These are phyloP conservation scores for Cadophora malorum DNA, from an alignment of 2,329 filamentous ascomycete genomes.

Conservation along the genomic window DNA sequence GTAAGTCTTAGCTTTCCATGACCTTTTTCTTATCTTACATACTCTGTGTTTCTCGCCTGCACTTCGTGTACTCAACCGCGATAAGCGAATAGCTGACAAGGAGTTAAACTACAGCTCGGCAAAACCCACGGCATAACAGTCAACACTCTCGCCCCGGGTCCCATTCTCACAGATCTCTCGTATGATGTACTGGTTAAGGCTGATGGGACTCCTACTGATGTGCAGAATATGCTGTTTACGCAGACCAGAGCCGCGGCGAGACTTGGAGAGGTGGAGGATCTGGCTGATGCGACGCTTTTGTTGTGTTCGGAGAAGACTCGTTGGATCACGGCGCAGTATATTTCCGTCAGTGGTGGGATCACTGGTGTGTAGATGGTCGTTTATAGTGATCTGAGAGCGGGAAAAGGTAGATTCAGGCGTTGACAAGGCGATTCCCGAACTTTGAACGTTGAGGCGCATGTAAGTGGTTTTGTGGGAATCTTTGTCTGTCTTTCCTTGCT, in stretches of 20 bases:
- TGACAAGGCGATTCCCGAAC: no score
- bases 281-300: constrained; percentile 52
- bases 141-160: constrained; percentile 63
- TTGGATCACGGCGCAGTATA: constrained; percentile 54
- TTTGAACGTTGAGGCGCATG: no score
- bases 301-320: constrained; percentile 49
- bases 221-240: background rate
- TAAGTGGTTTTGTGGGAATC: no score
- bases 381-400: background rate
- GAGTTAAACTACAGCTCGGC: background rate
- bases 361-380: background rate
- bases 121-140: background rate
- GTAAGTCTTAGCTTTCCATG: no score
- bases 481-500: no score
- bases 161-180: constrained; percentile 45
- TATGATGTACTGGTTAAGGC: constrained; percentile 6
- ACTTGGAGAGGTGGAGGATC: constrained; percentile 45
- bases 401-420: background rate
- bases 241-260: background rate
- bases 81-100: no score
- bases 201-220: background rate
- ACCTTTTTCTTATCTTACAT: no score
- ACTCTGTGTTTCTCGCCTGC: no score
- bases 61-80: no score
- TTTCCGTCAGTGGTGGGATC: constrained; percentile 45